Evolutionary conservation across 2,329 filamentous ascomycete genomes (phyloP), one percentile per base, ranked within the genome.

Genomic region (Zasmidium citrigriseum): DNA sequence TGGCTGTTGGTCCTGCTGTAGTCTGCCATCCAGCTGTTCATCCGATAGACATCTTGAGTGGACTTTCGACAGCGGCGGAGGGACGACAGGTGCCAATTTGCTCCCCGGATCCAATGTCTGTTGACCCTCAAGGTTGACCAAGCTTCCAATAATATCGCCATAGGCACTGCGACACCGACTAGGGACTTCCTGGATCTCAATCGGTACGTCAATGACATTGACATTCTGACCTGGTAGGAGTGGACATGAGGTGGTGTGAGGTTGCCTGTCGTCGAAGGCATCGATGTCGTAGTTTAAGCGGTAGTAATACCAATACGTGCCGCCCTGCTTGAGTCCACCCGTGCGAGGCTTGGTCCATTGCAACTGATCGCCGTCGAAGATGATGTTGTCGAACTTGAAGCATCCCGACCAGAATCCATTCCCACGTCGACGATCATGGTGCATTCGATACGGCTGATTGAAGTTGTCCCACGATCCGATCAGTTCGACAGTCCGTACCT

Each of bases 401-500:
- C 91, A 96, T 46, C 92, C 93, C 70, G 87, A 87, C 92, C 92
- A 97, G 74, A 91, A 86, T 62, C 87, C 86, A 58, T 81, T 82
- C 65, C 90, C 89, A 67, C 89, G 86, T 71, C 89, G 86, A 63
- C 78, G 78, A 76, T 98, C 93, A 67, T 87, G 85, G 73, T 93
- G 86, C 87, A 98, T 92, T 47, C 80, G 80, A 79, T 96, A 93
- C 51, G 86, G 80, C 70, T 83, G 86, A 60, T 83, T 81, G 77
- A 97, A 97, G 78, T 96, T 96, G 78, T 97, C 93, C 93, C 93
- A 98, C 63, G 92, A 96, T 62, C 93, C 93, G 67, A 95, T 82
- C 47, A 97, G 83, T 70, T 90, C 86, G 65, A 97, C 90, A 46
- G 88, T 88, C 63, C 82, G 81, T 62, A 86, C 82, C 52, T 83